Evolutionary conservation across 352 stramenopile genomes (phyloP).

Genomic region (Globisporangium nodosum): DNA sequence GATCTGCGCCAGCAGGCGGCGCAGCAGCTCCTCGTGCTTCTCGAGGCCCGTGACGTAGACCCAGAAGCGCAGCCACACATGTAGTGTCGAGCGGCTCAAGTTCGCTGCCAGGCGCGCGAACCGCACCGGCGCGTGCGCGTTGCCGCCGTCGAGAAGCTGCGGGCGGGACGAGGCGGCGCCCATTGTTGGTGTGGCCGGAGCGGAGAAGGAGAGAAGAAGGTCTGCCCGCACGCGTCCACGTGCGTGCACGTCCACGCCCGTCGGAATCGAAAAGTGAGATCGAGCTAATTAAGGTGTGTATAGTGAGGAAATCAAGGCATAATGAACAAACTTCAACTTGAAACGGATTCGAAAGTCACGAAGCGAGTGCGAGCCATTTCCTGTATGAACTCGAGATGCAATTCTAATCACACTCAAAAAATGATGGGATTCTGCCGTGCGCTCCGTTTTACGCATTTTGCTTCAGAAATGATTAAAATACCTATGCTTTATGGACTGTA

Average conservation of each 20-base stretch:
- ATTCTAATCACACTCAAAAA: too few relatives aligned
- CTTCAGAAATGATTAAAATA: too few relatives aligned
- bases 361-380: too few relatives aligned
- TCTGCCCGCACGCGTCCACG: not conserved
- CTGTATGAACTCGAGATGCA: too few relatives aligned
- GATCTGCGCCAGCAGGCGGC: constrained; percentile 36
- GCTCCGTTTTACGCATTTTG: too few relatives aligned
- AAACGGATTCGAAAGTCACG: too few relatives aligned
- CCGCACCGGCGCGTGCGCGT: constrained; percentile 3
- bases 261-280: not conserved
- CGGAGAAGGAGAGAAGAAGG: not conserved
- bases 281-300: too few relatives aligned
- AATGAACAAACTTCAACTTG: too few relatives aligned
- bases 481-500: too few relatives aligned
- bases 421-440: too few relatives aligned
- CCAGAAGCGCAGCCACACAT: constrained; percentile 69
- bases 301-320: too few relatives aligned
- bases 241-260: not conserved
- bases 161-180: not conserved
- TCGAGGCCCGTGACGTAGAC: constrained; percentile 75
- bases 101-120: constrained; percentile 16
- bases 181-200: not conserved
- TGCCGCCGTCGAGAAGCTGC: not conserved
- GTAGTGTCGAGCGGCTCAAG: constrained; percentile 26
- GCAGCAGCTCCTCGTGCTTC: constrained; percentile 45